Evolutionary conservation across 75 land plant genomes (phyloP).

Genomic region (Picea sitchensis): DNA sequence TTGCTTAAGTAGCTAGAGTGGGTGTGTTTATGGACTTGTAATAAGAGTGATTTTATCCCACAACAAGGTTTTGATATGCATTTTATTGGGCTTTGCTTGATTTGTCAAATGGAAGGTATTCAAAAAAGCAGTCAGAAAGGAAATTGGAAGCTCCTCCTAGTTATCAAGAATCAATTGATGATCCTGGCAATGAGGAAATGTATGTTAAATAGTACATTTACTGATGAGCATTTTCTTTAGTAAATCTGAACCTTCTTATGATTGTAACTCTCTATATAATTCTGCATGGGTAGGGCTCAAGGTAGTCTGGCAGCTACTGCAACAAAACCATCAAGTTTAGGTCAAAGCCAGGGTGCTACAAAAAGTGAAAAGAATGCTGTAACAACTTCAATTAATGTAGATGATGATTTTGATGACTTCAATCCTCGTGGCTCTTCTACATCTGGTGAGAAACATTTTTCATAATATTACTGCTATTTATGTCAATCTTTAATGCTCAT

Average conservation of each 20-base stretch:
- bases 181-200: neutral
- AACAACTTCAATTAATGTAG: constrained; percentile 15
- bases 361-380: neutral
- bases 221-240: too few species aligned
- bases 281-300: constrained; percentile 24
- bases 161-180: neutral
- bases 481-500: too few species aligned
- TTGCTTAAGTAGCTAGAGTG: neutral
- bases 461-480: neutral
- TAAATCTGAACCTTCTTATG: constrained; percentile 1
- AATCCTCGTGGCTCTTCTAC: constrained; percentile 64
- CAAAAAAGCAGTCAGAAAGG: neutral
- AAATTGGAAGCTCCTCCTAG: neutral
- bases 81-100: neutral
- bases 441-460: constrained; percentile 34
- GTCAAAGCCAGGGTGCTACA: neutral
- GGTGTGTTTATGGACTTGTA: neutral
- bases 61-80: neutral
- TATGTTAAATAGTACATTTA: neutral
- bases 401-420: constrained; percentile 68
- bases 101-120: neutral
- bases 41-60: neutral
- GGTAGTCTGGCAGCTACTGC: constrained; percentile 14
- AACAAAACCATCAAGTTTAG: constrained; percentile 12
- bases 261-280: neutral